A percentile compares a stretch with the other conserved stretches of the same genome.
These are phyloP conservation scores for Stephanodiscus triporus DNA, from an alignment of 108 stramenopile species.

Conservation along the genomic window DNA sequence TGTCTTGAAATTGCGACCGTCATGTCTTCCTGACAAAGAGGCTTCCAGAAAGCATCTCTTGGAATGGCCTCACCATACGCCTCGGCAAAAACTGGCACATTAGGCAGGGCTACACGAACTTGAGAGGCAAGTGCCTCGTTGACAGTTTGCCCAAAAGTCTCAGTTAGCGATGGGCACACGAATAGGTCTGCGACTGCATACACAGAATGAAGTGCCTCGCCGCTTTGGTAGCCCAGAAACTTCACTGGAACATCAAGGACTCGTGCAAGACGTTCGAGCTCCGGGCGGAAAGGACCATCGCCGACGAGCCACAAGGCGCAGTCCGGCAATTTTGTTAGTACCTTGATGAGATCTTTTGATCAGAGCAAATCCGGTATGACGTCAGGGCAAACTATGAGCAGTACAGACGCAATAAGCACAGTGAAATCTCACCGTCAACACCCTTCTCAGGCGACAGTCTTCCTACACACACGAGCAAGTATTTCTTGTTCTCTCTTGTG, in stretches of 20 bases:
- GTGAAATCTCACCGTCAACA: conserved; percentile 22
- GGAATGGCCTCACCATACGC: conserved; percentile 54
- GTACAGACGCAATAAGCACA: neutral
- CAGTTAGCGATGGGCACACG: conserved; percentile 55
- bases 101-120: conserved; percentile 55
- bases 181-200: conserved; percentile 56
- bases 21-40: conserved; percentile 39
- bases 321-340: conserved; percentile 30
- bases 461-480: conserved; percentile 54
- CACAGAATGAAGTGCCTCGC: conserved; percentile 53
- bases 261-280: conserved; percentile 36
- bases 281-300: conserved; percentile 51
- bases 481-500: conserved; percentile 28
- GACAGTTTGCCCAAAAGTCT: conserved; percentile 66
- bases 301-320: conserved; percentile 59
- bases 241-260: conserved; percentile 46
- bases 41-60: conserved; percentile 56
- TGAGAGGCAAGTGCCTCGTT: conserved; percentile 59
- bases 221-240: conserved; percentile 57
- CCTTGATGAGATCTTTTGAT: conserved; percentile 38
- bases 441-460: conserved; percentile 56
- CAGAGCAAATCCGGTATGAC: neutral
- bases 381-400: neutral
- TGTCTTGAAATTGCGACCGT: conserved; percentile 39
- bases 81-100: conserved; percentile 53